Conservation (phyloP, 2,329 filamentous ascomycete genomes). For the Colletotrichum neosansevieriae region DNA sequence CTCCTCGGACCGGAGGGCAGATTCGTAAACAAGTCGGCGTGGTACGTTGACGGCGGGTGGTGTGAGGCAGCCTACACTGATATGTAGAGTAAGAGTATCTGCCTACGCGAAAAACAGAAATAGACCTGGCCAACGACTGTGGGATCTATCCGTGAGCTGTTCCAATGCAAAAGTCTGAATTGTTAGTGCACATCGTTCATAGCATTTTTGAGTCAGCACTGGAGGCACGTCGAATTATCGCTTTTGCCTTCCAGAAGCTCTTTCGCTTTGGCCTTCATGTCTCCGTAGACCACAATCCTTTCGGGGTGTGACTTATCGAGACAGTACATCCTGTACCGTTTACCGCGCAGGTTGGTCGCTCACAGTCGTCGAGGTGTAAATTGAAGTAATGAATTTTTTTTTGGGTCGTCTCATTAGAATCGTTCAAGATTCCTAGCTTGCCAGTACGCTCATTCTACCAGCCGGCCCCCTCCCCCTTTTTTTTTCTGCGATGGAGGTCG, state of each 20-base stretch:
- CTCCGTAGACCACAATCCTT: too few relatives aligned
- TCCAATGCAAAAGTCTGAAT: too few relatives aligned
- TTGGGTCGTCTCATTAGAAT: constrained; percentile 40
- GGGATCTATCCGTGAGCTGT: too few relatives aligned
- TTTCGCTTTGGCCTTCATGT: too few relatives aligned
- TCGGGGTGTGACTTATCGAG: too few relatives aligned
- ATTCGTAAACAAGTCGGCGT: constrained; percentile 44
- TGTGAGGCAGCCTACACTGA: constrained; percentile 52
- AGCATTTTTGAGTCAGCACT: too few relatives aligned
- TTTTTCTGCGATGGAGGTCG: constrained; percentile 31
- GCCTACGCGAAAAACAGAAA: background rate
- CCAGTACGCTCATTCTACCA: constrained; percentile 41
- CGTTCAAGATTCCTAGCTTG: constrained; percentile 36
- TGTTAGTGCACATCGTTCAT: too few relatives aligned
- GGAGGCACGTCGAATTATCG: too few relatives aligned
- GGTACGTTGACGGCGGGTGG: constrained; percentile 48
- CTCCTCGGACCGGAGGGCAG: constrained; percentile 49
- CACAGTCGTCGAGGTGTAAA: background rate
- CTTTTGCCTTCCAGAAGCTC: too few relatives aligned
- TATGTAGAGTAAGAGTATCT: too few relatives aligned
- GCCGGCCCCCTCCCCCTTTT: constrained; percentile 30
- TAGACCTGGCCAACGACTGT: too few relatives aligned
- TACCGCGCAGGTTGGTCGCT: background rate
- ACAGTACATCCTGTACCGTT: background rate
- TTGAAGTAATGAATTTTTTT: constrained; percentile 34